Base-by-base conservation (phyloP, 306 rosid genomes). In the Corylus avellana region DNA sequence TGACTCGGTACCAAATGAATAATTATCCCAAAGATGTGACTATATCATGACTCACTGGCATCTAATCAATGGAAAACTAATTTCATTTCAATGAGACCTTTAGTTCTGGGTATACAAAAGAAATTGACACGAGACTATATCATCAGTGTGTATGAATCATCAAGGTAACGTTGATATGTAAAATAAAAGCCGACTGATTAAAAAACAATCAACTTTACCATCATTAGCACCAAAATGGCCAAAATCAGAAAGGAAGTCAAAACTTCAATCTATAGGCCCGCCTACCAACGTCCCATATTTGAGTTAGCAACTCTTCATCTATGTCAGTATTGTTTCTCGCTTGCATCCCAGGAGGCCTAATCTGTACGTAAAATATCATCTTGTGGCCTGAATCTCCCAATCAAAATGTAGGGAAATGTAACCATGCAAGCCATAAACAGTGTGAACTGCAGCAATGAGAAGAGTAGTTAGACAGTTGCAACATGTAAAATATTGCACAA, bases 351-450 rank as follows among this genome's bases (percentile, higher is more conserved):
- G 51, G 82, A 83, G 88, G 84, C 78, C 83, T 78, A 93, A 89
- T 96, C 99, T 89, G 88, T 86, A 77, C 99, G 99, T 80, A 93
- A 83, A 80, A 78, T 89, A 62, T 91, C 92, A 37, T 75, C 77
- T 74, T 93, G 93, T 22, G 90, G 91, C 83, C 88, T 86, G 75
- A 90, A 89, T 64, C 81, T 91, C 87, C 92, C 96, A 44, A 91
- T 86, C 79, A 89, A 80, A 63, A 93, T 83, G 89, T 81, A 86
- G 56, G 98, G 99, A 82, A 90, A 84, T 82, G 91, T 87, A 77
- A 96, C 92, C 98, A 91, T 96, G 91, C 89, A 84, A 66, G 97
- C 96, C 98, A 96, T 96, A 89, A 96, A 96, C 76, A 93, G 85
- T 8, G 99, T 93, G 83, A 93, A 96, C 99, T 96, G 99, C 93